Evolutionary conservation across 192 early-diverging fungal species (phyloP), one percentile per base, ranked within the genome.

Genomic region (Backusella morwellensis): DNA sequence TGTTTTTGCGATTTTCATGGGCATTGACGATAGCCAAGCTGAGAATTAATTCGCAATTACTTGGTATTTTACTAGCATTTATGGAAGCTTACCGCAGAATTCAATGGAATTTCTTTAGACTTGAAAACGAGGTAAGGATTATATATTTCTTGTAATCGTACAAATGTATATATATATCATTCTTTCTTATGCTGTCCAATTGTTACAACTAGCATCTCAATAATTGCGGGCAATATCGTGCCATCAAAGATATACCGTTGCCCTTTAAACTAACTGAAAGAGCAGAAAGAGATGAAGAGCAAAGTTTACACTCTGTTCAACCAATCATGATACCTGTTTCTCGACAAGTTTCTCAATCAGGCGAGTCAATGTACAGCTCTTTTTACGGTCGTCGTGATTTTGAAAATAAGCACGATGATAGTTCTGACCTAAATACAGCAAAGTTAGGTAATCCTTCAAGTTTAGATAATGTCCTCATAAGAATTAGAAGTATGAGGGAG

Each of bases 151-250:
- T 21, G 19, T 50, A 70, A 70, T n/a, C 17, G 36, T 8, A 14
- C 41, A 29, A 4, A 32, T 26, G 67, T 12, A 41, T 23, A 70
- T 72, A 50, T 21, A 72, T 42, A n/a, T 4, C 19, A n/a, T 35
- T 9, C 38, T 36, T 69, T 36, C 38, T 69, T 54, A n/a, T 54
- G 38, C 47, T 66, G 36, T 4, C 66, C 38, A 54, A 19, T 52
- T 73, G 8, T 50, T 7, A 32, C 14, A 32, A 32, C 15, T 47
- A 77, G 78, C 93, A 94, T 73, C 74, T 93, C 73, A 94, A 93
- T 82, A 94, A 94, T 77, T 93, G 92, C 70, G 93, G 93, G 34
- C 87, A 92, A 73, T 94, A 91, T 86, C 90, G 92, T 12, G 93
- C 93, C 2, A 93, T 92, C 78, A 91, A 88, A 36, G 93, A 94